Percentiles rank a stretch among this genome's conserved stretches.
These are phyloP conservation scores for Galeopsis tetrahit DNA, from an alignment of 257 asterid genomes.

Conservation along the genomic window DNA sequence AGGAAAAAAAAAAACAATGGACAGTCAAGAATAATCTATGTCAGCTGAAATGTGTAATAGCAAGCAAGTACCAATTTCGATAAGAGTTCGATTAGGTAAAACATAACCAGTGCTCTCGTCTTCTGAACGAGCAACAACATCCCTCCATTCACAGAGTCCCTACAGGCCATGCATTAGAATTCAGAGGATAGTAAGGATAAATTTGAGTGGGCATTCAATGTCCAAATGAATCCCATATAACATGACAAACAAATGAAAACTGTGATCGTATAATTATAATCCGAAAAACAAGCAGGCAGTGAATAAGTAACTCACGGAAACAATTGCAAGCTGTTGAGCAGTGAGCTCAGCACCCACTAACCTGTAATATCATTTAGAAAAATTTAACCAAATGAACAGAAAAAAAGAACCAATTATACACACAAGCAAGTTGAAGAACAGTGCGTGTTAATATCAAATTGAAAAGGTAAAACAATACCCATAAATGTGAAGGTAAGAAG, in stretches of 20 bases:
- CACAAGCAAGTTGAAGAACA: constrained; percentile 5
- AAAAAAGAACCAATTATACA: constrained; percentile 18
- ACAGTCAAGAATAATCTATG: constrained; percentile 29
- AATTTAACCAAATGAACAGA: constrained; percentile 33
- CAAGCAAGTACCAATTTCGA: constrained; percentile 72
- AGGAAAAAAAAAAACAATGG: not conserved
- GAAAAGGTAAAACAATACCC: constrained; percentile 58
- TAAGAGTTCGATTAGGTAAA: constrained; percentile 84
- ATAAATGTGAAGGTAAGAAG: constrained; percentile 80
- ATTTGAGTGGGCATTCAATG: not conserved
- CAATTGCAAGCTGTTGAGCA: constrained; percentile 93
- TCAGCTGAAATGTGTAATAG: constrained; percentile 24
- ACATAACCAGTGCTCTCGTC: constrained; percentile 99
- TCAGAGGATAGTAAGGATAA: not conserved
- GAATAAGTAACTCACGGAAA: constrained; percentile 66
- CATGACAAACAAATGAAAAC: constrained; percentile 22
- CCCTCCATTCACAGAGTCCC: constrained; percentile 98
- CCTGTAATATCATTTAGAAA: constrained; percentile 50
- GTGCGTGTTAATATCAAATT: constrained; percentile 21
- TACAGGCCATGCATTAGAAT: constrained; percentile 37
- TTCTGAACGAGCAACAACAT: constrained; percentile 93
- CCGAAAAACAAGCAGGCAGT: not conserved
- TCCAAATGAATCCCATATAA: constrained; percentile 14
- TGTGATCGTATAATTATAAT: not conserved
- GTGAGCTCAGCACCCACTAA: constrained; percentile 75